Percentiles rank a stretch among this genome's conserved stretches.
Evolutionary conservation across 257 asterid species (phyloP).

Genomic region (Vinca minor): DNA sequence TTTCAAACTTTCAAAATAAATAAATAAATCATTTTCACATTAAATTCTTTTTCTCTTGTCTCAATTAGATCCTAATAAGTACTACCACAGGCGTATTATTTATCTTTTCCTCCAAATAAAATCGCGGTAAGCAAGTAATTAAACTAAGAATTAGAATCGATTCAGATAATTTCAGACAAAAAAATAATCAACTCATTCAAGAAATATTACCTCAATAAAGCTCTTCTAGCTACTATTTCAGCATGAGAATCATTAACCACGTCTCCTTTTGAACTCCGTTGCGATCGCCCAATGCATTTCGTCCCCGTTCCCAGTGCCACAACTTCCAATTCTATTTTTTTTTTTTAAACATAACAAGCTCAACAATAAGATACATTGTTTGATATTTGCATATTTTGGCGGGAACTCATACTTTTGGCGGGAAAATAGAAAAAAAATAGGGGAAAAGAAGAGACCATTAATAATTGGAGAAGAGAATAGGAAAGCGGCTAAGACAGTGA

Average conservation of each 20-base stretch:
- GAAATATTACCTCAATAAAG: slow-evolving; percentile 57
- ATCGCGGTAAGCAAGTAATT: neutral
- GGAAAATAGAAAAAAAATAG: neutral
- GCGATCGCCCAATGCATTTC: slow-evolving; percentile 68
- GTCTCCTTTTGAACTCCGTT: slow-evolving; percentile 62
- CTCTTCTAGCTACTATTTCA: slow-evolving; percentile 79
- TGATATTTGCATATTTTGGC: too few relatives aligned
- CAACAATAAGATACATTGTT: neutral
- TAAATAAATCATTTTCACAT: neutral
- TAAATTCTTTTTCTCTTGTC: neutral
- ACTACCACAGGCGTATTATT: neutral
- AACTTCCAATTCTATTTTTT: slow-evolving; percentile 51
- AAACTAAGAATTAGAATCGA: neutral
- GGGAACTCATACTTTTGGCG: neutral
- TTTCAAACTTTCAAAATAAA: neutral
- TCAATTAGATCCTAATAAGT: neutral
- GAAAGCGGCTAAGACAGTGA: slow-evolving; percentile 89
- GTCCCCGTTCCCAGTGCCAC: slow-evolving; percentile 93
- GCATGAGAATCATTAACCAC: slow-evolving; percentile 93
- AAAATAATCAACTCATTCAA: slow-evolving; percentile 11
- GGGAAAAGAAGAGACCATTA: slow-evolving; percentile 38
- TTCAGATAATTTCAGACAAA: neutral
- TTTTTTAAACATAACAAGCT: neutral
- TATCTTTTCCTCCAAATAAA: neutral
- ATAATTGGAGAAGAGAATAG: slow-evolving; percentile 56